A percentile compares a stretch with the other conserved stretches of the same genome.
Evolutionary conservation across 768 basidiomycete genomes (phyloP).

Genomic region (Mycena crocata): DNA sequence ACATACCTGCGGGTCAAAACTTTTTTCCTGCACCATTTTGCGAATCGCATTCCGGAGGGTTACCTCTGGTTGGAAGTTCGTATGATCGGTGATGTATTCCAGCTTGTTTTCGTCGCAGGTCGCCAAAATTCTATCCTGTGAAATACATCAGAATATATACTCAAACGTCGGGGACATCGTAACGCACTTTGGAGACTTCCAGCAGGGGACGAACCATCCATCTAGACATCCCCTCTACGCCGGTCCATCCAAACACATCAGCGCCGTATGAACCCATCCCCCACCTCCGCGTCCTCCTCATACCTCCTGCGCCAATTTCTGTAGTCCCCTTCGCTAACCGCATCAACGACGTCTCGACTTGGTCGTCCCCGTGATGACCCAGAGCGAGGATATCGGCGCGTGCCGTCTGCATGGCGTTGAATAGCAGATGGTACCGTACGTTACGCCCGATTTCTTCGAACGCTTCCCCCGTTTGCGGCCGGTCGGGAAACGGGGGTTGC

Average conservation of each 20-base stretch:
- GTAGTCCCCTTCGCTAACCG: slow-evolving; percentile 71
- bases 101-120: slow-evolving; percentile 76
- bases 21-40: slow-evolving; percentile 47
- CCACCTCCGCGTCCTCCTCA: slow-evolving; percentile 76
- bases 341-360: slow-evolving; percentile 85
- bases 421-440: slow-evolving; percentile 67
- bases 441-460: slow-evolving; percentile 70
- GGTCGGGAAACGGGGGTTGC: slow-evolving; percentile 58
- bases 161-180: background rate
- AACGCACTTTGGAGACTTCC: slow-evolving; percentile 71
- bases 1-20: slow-evolving; percentile 35
- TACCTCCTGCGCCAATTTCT: slow-evolving; percentile 70
- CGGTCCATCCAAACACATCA: slow-evolving; percentile 53
- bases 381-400: slow-evolving; percentile 63
- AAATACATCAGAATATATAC: slow-evolving; percentile 10
- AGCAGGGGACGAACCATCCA: slow-evolving; percentile 84
- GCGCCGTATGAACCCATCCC: slow-evolving; percentile 72
- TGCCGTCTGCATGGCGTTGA: slow-evolving; percentile 55
- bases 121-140: slow-evolving; percentile 82
- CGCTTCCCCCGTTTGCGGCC: slow-evolving; percentile 51
- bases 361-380: slow-evolving; percentile 87
- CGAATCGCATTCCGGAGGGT: slow-evolving; percentile 83
- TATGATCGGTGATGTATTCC: slow-evolving; percentile 72
- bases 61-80: slow-evolving; percentile 80
- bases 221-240: slow-evolving; percentile 66